Base-by-base conservation (phyloP, 352 stramenopile species). In the Pelagophyceae sp. region DNA sequence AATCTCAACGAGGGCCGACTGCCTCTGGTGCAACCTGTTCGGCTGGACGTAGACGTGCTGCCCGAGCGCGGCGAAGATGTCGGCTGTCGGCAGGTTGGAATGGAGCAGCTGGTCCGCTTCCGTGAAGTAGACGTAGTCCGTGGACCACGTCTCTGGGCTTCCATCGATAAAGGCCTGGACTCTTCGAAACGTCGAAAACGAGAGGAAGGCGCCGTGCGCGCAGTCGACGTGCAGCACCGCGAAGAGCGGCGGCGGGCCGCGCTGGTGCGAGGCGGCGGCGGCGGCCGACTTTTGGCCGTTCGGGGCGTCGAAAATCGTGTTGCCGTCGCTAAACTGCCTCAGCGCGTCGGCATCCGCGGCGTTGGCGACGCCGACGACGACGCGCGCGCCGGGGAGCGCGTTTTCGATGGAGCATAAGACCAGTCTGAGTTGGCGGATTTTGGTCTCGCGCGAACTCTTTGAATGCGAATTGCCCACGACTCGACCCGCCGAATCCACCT, bases 61-160 rank as follows among this genome's bases (percentile, higher is more conserved):
- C 6, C 64, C 64, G 19, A 72, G 31, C 6, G 64, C 64, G 64
- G 31, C 64, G 31, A 72, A 27, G 31, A 72, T 11, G 15, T 6
- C 31, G 3, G 19, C 3, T 25, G 32, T 3, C 6, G 31, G 20
- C 31, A 72, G 20, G 6, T 38, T 32, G 64, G 6, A 5, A 19
- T 27, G n/a, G 19, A 72, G 6, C 6, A 72, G 6, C 64, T 72
- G 64, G 35, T 72, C 64, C 31, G 64, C 64, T n/a, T 72, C 64
- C 6, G 64, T 72, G 64, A 72, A 72, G 35, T 31, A 72, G 64
- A 72, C 35, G 64, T 51, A 72, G 35, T 72, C 64, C 45, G 64
- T 29, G 3, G 35, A 5, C 64, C 31, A 50, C 31, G 60, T 67
- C 25, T 11, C 11, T 5, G 64, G 19, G 19, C 3, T 25, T 15